Percentiles rank a stretch among this genome's conserved stretches.
Conservation (phyloP, 768 basidiomycete species). For the Lanmaoa rubissima region DNA sequence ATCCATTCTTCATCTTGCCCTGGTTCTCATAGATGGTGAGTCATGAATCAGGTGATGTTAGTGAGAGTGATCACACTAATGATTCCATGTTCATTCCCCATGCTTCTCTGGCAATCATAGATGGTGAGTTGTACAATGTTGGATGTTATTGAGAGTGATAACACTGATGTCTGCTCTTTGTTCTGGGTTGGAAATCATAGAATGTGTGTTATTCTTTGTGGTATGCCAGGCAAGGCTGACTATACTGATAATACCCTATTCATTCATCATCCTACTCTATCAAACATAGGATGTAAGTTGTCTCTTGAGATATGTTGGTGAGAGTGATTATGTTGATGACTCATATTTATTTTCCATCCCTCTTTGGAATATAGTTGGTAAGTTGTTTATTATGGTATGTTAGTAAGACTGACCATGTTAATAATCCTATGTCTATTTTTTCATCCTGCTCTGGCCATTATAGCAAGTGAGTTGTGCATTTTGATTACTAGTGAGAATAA, state of each 20-base stretch:
- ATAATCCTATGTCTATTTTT: not conserved
- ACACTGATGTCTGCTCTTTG: too few relatives aligned
- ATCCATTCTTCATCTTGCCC: too few relatives aligned
- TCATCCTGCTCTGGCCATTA: not conserved
- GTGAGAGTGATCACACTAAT: too few relatives aligned
- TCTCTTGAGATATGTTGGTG: too few relatives aligned
- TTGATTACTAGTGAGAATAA: too few relatives aligned
- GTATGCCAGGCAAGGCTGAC: too few relatives aligned
- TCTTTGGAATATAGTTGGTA: not conserved
- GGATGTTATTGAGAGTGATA: too few relatives aligned
- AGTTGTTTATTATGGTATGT: not conserved
- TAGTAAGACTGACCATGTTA: too few relatives aligned
- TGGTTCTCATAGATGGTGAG: not conserved
- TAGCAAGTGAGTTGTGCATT: not conserved
- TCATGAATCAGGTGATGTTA: too few relatives aligned
- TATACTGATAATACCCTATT: too few relatives aligned
- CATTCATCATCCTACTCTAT: not conserved
- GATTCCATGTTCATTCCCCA: too few relatives aligned
- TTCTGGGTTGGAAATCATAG: not conserved
- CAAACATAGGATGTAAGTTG: not conserved
- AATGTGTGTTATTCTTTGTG: not conserved
- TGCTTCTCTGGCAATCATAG: not conserved
- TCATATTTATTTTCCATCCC: too few relatives aligned
- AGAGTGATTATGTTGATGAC: not conserved
- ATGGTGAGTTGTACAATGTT: not conserved